Evolutionary conservation across 805 yeast species (phyloP), one percentile per base, ranked within the genome.

Genomic region (Wickerhamomyces sydowiorum): DNA sequence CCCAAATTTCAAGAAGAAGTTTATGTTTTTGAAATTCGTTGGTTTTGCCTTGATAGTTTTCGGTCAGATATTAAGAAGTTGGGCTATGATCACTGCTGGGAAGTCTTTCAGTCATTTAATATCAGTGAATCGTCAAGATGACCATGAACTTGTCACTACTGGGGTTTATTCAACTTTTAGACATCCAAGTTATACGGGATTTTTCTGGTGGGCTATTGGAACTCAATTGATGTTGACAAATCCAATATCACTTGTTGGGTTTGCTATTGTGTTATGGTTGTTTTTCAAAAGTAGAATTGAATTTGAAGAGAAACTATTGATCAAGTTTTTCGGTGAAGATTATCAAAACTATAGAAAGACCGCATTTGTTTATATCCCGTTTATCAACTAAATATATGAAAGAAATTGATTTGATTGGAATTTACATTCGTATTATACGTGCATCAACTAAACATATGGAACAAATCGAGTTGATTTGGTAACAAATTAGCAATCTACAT

Each of bases 101-200:
- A 73, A 75, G 40, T 86, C 95, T 3, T 93, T 93, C 64, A 83
- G 87, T 39, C 99, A 93, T 61, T 63, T 80, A 34, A 76, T 93
- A 2, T 87, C 81, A 37, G 60, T 73, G 3, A 58, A 64, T 15
- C 79, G 73, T 40, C 60, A 66, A 25, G 51, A 61, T 1, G 73
- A 73, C 41, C 99, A 93, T 59, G 62, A 50, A 9, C 67, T 93
- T 34, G 82, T 93, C 12, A 86, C 87, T 0, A 50, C 62, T 10
- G 98, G 97, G 0, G 65, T 91, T 3, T 93, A 91, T 60, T 44
- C 69, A 1, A 48, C 62, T 21, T 64, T 76, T 14, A 71, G 99
- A 46, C 99, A 93, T 60, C 99, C 99, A 7, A 82, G 95, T 37
- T 93, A 93, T 62, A 73, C 80, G 32, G 99, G 97, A 0, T 93